These are phyloP conservation scores for Aphanomyces cochlioides DNA, from an alignment of 352 stramenopile genomes.

Conservation along the genomic window DNA sequence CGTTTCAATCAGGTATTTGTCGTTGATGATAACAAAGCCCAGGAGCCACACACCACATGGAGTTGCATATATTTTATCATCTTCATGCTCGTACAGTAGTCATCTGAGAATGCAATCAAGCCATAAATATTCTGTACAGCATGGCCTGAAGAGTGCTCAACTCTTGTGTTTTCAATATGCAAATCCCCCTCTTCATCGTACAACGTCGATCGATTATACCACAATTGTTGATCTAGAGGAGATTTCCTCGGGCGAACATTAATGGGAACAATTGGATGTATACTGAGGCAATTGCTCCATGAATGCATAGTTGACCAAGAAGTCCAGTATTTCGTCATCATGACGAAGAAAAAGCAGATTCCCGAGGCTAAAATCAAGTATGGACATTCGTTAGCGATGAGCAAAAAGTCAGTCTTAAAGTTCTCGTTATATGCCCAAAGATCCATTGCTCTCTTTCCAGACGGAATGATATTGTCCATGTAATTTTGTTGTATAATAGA, in stretches of 20 bases:
- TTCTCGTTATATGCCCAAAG: neutral
- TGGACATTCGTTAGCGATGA: neutral
- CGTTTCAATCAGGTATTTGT: slow-evolving; percentile 1
- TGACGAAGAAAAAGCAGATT: too few species aligned
- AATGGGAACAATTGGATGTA: too few species aligned
- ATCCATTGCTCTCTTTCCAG: neutral
- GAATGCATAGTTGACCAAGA: too few species aligned
- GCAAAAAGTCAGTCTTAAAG: neutral
- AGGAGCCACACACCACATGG: slow-evolving; percentile 5
- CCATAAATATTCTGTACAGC: neutral
- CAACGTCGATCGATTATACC: neutral
- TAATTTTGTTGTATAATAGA: neutral
- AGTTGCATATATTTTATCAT: neutral
- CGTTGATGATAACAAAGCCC: slow-evolving; percentile 2
- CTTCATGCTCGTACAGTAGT: neutral
- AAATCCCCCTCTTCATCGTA: neutral
- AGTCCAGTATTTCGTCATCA: too few species aligned
- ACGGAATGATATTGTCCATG: neutral
- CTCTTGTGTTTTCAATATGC: neutral
- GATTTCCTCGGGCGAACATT: too few species aligned
- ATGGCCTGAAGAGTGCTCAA: neutral
- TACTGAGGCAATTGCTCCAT: too few species aligned
- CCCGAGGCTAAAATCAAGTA: neutral
- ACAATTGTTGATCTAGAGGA: neutral
- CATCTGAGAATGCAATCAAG: neutral